Conservation (phyloP, 192 early-diverging fungal genomes). For the Ambispora gerdemannii region DNA sequence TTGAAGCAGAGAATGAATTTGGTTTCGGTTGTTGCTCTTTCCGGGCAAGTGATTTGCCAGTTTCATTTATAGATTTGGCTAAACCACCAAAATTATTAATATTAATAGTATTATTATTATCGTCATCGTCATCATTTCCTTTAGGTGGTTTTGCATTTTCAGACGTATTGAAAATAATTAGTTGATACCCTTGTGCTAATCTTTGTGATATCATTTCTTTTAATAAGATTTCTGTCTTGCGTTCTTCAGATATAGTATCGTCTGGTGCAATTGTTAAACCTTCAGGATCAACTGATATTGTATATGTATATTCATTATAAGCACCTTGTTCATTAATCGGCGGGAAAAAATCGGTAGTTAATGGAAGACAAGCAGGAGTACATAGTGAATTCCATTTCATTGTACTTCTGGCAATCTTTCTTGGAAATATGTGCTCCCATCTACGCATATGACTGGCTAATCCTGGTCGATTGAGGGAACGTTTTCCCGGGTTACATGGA, state of each 20-base stretch:
- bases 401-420: constrained; percentile 33
- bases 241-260: constrained; percentile 39
- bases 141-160: not conserved
- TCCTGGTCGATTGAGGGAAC: constrained; percentile 48
- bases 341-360: constrained; percentile 86
- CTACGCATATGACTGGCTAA: constrained; percentile 61
- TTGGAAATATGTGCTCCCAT: constrained; percentile 86
- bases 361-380: constrained; percentile 89
- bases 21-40: not conserved
- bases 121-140: not conserved
- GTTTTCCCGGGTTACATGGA: constrained; percentile 68
- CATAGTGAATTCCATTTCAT: constrained; percentile 86
- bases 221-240: constrained; percentile 59
- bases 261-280: constrained; percentile 44
- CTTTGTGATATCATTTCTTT: constrained; percentile 85
- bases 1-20: constrained; percentile 34
- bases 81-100: too few species aligned
- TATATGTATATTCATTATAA: constrained; percentile 80
- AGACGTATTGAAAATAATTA: constrained; percentile 53
- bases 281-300: constrained; percentile 56
- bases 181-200: constrained; percentile 90
- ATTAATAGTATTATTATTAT: not conserved
- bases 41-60: constrained; percentile 2
- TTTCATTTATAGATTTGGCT: constrained; percentile 4
- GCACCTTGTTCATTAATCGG: constrained; percentile 58